phyloP scores from a whole-genome alignment of 2,329 filamentous ascomycete genomes.

The Aspergillus flavus region DNA sequence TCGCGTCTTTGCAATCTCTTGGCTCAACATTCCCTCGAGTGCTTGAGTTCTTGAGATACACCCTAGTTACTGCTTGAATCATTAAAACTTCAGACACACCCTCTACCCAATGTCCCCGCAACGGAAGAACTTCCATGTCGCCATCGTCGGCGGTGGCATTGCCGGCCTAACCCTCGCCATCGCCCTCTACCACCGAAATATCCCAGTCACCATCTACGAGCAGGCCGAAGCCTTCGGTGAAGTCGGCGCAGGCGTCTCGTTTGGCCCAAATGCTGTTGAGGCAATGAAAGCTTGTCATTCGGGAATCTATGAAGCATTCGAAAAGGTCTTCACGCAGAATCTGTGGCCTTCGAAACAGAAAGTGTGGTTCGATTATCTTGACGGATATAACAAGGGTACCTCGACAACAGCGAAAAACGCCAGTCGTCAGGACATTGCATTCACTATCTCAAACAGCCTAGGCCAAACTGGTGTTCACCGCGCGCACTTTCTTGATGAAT shows the following conservation, averaged over 20 bases:
- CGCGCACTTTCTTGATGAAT: conserved; percentile 39
- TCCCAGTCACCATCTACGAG: conserved; percentile 39
- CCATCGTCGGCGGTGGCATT: conserved; percentile 40
- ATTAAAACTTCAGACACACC: not conserved
- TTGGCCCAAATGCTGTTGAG: conserved; percentile 39
- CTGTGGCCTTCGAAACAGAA: conserved; percentile 35
- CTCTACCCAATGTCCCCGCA: conserved; percentile 10
- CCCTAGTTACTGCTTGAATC: not conserved
- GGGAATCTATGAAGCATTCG: conserved; percentile 36
- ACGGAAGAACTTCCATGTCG: conserved; percentile 27
- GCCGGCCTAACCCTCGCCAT: conserved; percentile 42
- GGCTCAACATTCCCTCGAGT: not conserved
- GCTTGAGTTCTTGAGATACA: not conserved
- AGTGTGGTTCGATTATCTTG: conserved; percentile 28
- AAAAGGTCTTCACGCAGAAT: conserved; percentile 35
- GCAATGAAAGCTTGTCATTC: conserved; percentile 27
- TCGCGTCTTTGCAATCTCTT: not conserved
- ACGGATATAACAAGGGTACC: conserved; percentile 18
- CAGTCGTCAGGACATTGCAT: conserved; percentile 24
- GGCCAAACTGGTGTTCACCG: conserved; percentile 31
- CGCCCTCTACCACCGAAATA: conserved; percentile 35
- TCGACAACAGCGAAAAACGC: conserved; percentile 8
- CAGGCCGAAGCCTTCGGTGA: conserved; percentile 40
- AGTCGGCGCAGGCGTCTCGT: conserved; percentile 43
- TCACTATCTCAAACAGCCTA: conserved; percentile 26